phyloP scores from a whole-genome alignment of 2,329 filamentous ascomycete genomes.

The Amylocarpus encephaloides region DNA sequence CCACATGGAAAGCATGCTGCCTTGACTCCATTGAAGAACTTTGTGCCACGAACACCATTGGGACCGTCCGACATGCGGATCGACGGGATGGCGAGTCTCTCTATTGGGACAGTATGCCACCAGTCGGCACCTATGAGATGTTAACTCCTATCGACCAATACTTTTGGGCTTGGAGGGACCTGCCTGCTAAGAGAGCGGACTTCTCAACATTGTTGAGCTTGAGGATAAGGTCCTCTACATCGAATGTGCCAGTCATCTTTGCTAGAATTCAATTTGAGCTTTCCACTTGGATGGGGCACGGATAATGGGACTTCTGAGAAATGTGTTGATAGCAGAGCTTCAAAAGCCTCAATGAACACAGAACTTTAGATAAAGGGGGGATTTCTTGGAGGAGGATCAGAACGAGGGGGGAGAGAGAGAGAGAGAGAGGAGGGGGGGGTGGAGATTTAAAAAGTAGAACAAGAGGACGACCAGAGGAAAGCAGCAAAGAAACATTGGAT shows the following conservation, averaged over 20 bases:
- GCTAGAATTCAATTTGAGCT: neutral
- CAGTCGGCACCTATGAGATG: constrained; percentile 25
- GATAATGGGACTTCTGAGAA: neutral
- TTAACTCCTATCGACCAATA: neutral
- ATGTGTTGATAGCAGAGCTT: neutral
- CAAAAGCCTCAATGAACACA: neutral
- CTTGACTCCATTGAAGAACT: constrained; percentile 35
- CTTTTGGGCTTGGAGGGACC: neutral
- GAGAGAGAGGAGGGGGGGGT: neutral
- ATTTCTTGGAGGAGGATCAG: neutral
- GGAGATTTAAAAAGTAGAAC: neutral
- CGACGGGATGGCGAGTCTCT: constrained; percentile 27
- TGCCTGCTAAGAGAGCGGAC: constrained; percentile 46
- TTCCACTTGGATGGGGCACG: neutral
- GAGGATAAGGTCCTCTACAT: constrained; percentile 48
- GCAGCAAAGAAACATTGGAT: neutral
- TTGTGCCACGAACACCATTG: constrained; percentile 32
- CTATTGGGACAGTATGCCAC: constrained; percentile 26
- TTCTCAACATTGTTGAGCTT: constrained; percentile 49
- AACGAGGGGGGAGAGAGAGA: no score
- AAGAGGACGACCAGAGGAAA: neutral
- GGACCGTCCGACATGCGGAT: constrained; percentile 33
- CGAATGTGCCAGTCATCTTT: constrained; percentile 42
- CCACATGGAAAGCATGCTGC: constrained; percentile 41
- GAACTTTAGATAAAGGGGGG: neutral